Conservation (phyloP, 2,329 filamentous ascomycete species). For the Diplodia scrobiculata region DNA sequence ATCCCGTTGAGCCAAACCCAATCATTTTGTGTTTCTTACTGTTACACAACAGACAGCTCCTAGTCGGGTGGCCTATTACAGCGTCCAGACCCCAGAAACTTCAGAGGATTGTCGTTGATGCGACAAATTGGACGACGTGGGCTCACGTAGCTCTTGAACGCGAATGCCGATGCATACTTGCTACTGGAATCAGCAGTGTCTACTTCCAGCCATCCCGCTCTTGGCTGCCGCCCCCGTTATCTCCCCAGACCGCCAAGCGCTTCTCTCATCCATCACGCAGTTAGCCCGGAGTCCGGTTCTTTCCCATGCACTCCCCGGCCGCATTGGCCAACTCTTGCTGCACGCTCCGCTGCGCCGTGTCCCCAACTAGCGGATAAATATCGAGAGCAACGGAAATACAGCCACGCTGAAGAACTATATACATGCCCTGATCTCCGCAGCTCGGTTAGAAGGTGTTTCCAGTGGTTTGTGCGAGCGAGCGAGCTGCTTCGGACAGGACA, state of each 20-base stretch:
- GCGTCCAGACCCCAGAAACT: neutral
- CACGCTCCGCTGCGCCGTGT: slow-evolving; percentile 3
- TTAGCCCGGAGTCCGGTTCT: slow-evolving; percentile 10
- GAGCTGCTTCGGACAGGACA: neutral
- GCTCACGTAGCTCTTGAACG: neutral
- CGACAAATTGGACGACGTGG: neutral
- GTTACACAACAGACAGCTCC: neutral
- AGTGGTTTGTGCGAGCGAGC: neutral
- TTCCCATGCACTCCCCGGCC: neutral
- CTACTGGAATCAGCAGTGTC: neutral
- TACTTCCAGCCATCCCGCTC: neutral
- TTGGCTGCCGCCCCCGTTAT: neutral
- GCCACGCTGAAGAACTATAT: neutral
- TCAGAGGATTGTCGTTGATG: neutral
- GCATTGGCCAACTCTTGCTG: neutral
- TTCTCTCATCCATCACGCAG: neutral
- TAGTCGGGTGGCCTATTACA: neutral
- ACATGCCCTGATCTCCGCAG: neutral
- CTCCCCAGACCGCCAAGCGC: slow-evolving; percentile 4
- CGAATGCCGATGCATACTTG: neutral
- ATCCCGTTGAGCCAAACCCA: neutral
- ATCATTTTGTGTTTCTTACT: neutral
- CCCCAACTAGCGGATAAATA: slow-evolving; percentile 12
- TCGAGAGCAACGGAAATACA: neutral
- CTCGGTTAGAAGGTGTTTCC: neutral